Percentiles rank a stretch among this genome's conserved stretches.
Evolutionary conservation across 352 stramenopile genomes (phyloP).

Genomic region (Saprolegnia diclina): DNA sequence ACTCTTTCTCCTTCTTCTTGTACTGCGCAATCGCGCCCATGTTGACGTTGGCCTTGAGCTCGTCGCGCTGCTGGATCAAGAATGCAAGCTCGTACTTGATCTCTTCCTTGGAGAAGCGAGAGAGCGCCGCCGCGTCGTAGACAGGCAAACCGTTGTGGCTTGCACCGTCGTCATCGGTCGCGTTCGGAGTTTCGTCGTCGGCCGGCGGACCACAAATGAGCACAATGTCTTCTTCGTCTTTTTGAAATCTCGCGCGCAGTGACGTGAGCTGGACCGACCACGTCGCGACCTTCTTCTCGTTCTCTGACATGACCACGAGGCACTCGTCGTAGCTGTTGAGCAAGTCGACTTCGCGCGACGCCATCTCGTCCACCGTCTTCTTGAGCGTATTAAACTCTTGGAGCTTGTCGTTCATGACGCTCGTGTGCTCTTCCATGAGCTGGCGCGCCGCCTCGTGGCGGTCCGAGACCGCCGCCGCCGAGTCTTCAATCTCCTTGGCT

Average conservation of each 20-base stretch:
- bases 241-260: slow-evolving; percentile 53
- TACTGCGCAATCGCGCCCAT: slow-evolving; percentile 89
- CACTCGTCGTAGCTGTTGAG: slow-evolving; percentile 89
- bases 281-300: slow-evolving; percentile 84
- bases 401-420: slow-evolving; percentile 66
- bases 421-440: slow-evolving; percentile 81
- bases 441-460: slow-evolving; percentile 89
- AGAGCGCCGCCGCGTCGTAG: slow-evolving; percentile 66
- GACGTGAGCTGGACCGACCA: slow-evolving; percentile 72
- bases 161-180: slow-evolving; percentile 20
- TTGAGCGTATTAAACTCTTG: slow-evolving; percentile 84
- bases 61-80: slow-evolving; percentile 89
- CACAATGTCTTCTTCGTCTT: slow-evolving; percentile 59
- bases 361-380: slow-evolving; percentile 86
- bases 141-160: slow-evolving; percentile 43
- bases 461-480: slow-evolving; percentile 86
- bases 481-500: slow-evolving; percentile 89
- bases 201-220: slow-evolving; percentile 20
- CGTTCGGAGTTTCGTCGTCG: slow-evolving; percentile 26
- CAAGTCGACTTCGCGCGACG: slow-evolving; percentile 91
- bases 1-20: slow-evolving; percentile 94
- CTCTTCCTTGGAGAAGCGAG: slow-evolving; percentile 86
- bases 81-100: slow-evolving; percentile 92
- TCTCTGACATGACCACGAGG: slow-evolving; percentile 90
- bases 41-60: slow-evolving; percentile 93